These are phyloP conservation scores for Torulaspora indica DNA, from an alignment of 805 yeast species.

Conservation along the genomic window DNA sequence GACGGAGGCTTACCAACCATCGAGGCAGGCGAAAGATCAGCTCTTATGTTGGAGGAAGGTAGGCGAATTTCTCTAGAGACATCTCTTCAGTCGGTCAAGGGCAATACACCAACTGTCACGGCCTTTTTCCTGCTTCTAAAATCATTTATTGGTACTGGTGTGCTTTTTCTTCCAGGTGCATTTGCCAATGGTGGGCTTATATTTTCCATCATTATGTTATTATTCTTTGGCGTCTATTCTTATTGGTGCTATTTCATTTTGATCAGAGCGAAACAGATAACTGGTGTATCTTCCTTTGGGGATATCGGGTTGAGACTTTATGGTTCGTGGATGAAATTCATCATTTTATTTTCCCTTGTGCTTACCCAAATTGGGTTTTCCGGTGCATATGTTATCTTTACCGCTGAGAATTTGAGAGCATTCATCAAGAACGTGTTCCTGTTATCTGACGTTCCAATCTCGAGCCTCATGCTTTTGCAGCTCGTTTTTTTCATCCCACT, in stretches of 20 bases:
- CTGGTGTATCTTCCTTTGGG: conserved; percentile 70
- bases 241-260: conserved; percentile 74
- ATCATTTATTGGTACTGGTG: conserved; percentile 76
- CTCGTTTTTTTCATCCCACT: conserved; percentile 59
- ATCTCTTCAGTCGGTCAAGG: conserved; percentile 38
- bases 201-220: conserved; percentile 50
- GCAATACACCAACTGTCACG: conserved; percentile 68
- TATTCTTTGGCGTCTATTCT: conserved; percentile 63
- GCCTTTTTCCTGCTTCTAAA: conserved; percentile 68
- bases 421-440: conserved; percentile 50
- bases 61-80: conserved; percentile 11
- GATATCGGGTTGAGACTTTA: conserved; percentile 64
- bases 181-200: conserved; percentile 67
- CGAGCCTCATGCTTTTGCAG: conserved; percentile 50
- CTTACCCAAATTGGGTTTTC: conserved; percentile 76
- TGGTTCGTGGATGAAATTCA: conserved; percentile 59
- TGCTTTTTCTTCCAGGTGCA: conserved; percentile 63
- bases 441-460: conserved; percentile 34
- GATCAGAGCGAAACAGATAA: conserved; percentile 51
- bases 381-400: conserved; percentile 75
- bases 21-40: conserved; percentile 10
- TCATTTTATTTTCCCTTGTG: conserved; percentile 60
- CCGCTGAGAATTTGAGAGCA: conserved; percentile 66
- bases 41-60: conserved; percentile 10
- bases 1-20: conserved; percentile 41